Conservation (phyloP, 1,284 basidiomycete species). For the Apiotrichum veenhuisii region DNA sequence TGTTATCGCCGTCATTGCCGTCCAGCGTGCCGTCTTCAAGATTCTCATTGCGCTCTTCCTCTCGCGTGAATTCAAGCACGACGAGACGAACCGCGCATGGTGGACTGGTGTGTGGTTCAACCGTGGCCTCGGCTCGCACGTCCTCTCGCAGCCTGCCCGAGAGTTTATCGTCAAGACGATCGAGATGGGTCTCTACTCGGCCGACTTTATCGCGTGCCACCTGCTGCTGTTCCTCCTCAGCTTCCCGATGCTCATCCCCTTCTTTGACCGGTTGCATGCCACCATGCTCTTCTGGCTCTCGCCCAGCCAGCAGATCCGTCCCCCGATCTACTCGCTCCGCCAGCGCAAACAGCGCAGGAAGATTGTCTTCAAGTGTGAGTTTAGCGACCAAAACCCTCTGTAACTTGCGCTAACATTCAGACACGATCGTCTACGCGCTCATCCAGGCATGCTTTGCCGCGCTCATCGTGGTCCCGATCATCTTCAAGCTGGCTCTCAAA, state of each 20-base stretch:
- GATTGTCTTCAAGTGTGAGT: constrained; percentile 61
- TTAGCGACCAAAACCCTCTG: not conserved
- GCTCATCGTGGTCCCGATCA: constrained; percentile 54
- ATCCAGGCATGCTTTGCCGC: constrained; percentile 71
- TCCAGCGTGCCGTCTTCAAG: constrained; percentile 88
- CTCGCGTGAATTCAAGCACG: constrained; percentile 93
- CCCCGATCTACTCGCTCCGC: constrained; percentile 85
- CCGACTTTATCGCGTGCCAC: constrained; percentile 59
- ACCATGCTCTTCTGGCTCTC: constrained; percentile 68
- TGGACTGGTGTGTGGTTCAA: constrained; percentile 96
- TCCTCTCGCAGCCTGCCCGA: constrained; percentile 87
- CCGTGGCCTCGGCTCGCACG: constrained; percentile 78
- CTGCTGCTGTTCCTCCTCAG: constrained; percentile 70
- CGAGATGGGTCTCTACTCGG: constrained; percentile 90
- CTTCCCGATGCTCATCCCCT: constrained; percentile 78
- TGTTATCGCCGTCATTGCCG: constrained; percentile 76
- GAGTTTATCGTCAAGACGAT: constrained; percentile 95
- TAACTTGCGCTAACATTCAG: constrained; percentile 17
- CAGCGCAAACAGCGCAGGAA: constrained; percentile 79
- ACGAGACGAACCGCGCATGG: constrained; percentile 95
- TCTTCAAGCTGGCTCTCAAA: constrained; percentile 60
- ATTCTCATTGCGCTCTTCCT: constrained; percentile 85
- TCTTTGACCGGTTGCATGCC: constrained; percentile 79
- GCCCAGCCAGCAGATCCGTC: constrained; percentile 78
- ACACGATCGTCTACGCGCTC: constrained; percentile 73